Percentiles rank a stretch among this genome's conserved stretches.
Evolutionary conservation across 2,329 filamentous ascomycete species (phyloP).

Genomic region (Trichoderma sp.): DNA sequence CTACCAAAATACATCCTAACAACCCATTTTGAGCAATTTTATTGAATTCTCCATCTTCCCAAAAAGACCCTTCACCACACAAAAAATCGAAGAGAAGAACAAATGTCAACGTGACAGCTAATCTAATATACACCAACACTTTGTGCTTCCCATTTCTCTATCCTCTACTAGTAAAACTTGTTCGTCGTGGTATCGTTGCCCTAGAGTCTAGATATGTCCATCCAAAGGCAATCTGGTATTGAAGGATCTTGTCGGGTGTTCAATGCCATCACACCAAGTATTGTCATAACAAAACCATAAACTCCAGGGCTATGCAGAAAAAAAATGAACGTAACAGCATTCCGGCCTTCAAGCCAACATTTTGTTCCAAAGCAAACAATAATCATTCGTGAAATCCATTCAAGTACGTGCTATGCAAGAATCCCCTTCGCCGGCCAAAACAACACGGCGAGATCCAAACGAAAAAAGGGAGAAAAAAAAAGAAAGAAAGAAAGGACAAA

Average conservation of each 20-base stretch:
- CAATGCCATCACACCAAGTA: conserved; percentile 7
- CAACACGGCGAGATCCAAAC: conserved; percentile 8
- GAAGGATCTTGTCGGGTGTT: neutral
- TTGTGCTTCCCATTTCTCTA: conserved; percentile 12
- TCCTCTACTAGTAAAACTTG: conserved; percentile 12
- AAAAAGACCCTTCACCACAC: neutral
- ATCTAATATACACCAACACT: conserved; percentile 16
- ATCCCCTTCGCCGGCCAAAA: conserved; percentile 9
- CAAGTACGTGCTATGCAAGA: conserved; percentile 20
- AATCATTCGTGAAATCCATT: conserved; percentile 22
- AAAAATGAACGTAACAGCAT: conserved; percentile 17
- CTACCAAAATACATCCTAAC: neutral
- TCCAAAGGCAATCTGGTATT: conserved; percentile 12
- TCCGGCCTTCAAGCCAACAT: conserved; percentile 9
- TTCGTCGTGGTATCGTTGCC: conserved; percentile 17
- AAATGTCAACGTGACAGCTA: conserved; percentile 3
- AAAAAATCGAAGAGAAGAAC: neutral
- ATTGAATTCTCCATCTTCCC: neutral
- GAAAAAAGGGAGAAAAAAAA: neutral
- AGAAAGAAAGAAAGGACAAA: neutral
- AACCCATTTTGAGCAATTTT: neutral
- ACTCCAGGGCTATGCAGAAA: conserved; percentile 28
- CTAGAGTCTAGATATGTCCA: conserved; percentile 4
- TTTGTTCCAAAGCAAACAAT: conserved; percentile 22
- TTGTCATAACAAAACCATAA: conserved; percentile 15